phyloP scores from a whole-genome alignment of 1,284 basidiomycete species.

The Sporisorium iseilematis-ciliati region DNA sequence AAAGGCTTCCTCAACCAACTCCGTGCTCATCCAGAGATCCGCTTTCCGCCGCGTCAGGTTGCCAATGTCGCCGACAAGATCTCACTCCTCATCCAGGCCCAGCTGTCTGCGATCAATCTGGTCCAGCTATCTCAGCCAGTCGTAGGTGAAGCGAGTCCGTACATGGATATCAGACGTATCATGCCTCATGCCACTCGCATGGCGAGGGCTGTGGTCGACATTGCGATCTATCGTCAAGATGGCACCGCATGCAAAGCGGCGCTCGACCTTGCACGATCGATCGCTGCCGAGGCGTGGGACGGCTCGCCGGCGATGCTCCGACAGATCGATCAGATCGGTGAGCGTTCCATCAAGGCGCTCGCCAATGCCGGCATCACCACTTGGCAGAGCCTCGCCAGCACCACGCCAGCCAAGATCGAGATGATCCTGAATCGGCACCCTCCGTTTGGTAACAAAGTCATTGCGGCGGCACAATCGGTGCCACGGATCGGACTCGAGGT shows the following conservation, averaged over 20 bases:
- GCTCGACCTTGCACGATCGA: conserved; percentile 64
- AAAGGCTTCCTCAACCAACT: conserved; percentile 49
- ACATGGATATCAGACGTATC: conserved; percentile 38
- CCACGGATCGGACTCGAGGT: conserved; percentile 48
- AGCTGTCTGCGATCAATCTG: conserved; percentile 49
- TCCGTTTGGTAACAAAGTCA: conserved; percentile 53
- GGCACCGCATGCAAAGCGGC: conserved; percentile 47
- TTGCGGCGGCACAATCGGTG: conserved; percentile 40
- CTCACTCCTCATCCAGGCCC: conserved; percentile 56
- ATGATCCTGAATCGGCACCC: conserved; percentile 57
- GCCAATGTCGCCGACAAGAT: conserved; percentile 54
- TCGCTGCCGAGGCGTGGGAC: conserved; percentile 85
- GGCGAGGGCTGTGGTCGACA: conserved; percentile 49
- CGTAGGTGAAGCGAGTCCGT: conserved; percentile 29
- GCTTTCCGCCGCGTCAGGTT: conserved; percentile 56
- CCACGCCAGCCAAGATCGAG: conserved; percentile 48
- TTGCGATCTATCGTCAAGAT: conserved; percentile 42
- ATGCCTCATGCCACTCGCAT: conserved; percentile 47
- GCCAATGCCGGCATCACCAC: conserved; percentile 48
- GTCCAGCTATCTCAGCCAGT: conserved; percentile 36
- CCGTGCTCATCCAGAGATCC: conserved; percentile 54
- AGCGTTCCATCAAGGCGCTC: conserved; percentile 74
- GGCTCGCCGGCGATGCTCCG: conserved; percentile 81
- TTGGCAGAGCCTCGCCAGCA: conserved; percentile 32
- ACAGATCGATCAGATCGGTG: conserved; percentile 82